Evolutionary conservation across 148 eudicot genomes (phyloP), one percentile per base, ranked within the genome.

Genomic region (Vaccinium vitisidaea): DNA sequence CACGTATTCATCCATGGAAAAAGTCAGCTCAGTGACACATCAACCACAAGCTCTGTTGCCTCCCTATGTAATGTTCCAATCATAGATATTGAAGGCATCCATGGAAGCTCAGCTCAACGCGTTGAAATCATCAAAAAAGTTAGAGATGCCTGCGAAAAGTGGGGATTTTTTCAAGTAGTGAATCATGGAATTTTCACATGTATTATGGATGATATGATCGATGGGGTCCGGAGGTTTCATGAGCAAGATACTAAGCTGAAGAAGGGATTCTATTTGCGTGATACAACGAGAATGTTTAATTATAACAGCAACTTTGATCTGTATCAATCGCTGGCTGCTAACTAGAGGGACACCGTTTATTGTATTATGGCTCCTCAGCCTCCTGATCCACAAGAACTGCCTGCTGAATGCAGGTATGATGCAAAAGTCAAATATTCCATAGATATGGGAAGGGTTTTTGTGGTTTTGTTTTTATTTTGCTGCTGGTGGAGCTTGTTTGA

Each of bases 131-230:
- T 85, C n/a, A 23, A 84, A 12, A 36, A 77, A 36, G 77, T 88
- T 1, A 21, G 39, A 7, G 0, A 12, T 5, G 90, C 88, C 12
- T 84, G 83, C 0, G 84, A 88, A 58, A 75, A 73, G 0, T 77
- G 86, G 85, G 91, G 91, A 6, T 88, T 87, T 65, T 89, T 89
- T 81, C 91, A 87, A 52, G 83, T 89, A 76, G 52, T 89, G 18
- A 89, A 89, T 32, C 91, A 87, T 23, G 89, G 83, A 23, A 59
- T 86, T 65, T 77, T 67, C 13, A 67, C 5, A 7, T 27, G 77
- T 5, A 15, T 84, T 18, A 25, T 85, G 80, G 83, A 73, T 8
- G 84, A 48, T 49, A 85, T 85, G 87, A 9, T 80, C 10, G 32
- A 1, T 30, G 87, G 59, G 54, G 75, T 73, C 5, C 83, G 75